Conservation (phyloP, 2,329 filamentous ascomycete species). For the Plenodomus lindquistii region DNA sequence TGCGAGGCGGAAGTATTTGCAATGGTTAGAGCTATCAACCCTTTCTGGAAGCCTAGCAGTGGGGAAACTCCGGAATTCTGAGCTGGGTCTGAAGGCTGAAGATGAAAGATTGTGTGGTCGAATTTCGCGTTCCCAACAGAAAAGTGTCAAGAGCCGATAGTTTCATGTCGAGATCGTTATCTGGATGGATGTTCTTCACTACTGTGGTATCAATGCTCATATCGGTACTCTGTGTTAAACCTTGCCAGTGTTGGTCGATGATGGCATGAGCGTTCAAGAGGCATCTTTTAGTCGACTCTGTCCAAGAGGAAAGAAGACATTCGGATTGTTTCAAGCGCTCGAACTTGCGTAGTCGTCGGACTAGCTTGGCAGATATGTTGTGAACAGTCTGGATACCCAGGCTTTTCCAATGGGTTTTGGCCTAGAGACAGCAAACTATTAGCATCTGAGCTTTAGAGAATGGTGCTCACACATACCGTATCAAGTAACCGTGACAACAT, state of each 20-base stretch:
- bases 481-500: conserved; percentile 51
- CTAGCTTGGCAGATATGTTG: background rate
- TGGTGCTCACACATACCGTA: background rate
- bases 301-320: background rate
- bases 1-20: conserved; percentile 46
- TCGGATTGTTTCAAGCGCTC: background rate
- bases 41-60: too few relatives aligned
- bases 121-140: too few relatives aligned
- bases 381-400: background rate
- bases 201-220: background rate
- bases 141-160: background rate
- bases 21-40: too few relatives aligned
- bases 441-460: conserved; percentile 22
- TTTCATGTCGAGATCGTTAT: background rate
- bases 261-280: background rate
- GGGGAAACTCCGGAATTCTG: too few relatives aligned
- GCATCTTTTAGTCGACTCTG: background rate
- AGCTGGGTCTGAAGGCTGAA: too few relatives aligned
- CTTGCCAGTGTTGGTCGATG: background rate
- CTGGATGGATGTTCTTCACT: too few relatives aligned
- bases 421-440: background rate
- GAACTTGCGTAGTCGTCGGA: background rate
- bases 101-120: too few relatives aligned
- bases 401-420: background rate
- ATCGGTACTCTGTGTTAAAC: background rate